These are phyloP conservation scores for Thelephora terrestris DNA, from an alignment of 1,284 basidiomycete genomes.

Conservation along the genomic window DNA sequence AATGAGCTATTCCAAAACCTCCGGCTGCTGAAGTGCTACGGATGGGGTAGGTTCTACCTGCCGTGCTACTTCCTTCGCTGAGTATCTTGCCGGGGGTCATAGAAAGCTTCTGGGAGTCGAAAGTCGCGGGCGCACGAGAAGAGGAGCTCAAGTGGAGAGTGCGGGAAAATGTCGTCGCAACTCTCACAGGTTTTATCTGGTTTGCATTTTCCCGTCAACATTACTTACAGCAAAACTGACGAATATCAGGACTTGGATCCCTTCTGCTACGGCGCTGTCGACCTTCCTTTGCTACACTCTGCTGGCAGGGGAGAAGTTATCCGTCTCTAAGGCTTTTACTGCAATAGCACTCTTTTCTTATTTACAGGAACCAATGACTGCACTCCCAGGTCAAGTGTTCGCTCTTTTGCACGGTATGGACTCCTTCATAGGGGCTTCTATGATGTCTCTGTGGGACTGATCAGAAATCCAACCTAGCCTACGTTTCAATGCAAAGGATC, in stretches of 20 bases:
- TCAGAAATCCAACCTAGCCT: constrained; percentile 30
- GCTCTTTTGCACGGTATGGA: constrained; percentile 48
- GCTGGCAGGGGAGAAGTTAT: constrained; percentile 44
- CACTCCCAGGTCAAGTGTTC: constrained; percentile 51
- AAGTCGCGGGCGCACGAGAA: constrained; percentile 41
- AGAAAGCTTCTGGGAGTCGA: constrained; percentile 33
- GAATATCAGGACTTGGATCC: constrained; percentile 51
- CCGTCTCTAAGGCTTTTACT: constrained; percentile 62
- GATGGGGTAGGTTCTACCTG: constrained; percentile 41
- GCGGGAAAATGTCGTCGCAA: constrained; percentile 49
- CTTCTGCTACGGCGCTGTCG: constrained; percentile 52
- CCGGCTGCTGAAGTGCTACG: constrained; percentile 62
- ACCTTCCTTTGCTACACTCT: constrained; percentile 59
- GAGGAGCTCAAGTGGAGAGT: constrained; percentile 53
- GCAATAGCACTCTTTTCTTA: constrained; percentile 56
- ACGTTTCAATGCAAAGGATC: constrained; percentile 64
- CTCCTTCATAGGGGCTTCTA: neutral
- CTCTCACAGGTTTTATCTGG: constrained; percentile 56
- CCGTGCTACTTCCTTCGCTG: neutral
- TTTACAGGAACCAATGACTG: constrained; percentile 55
- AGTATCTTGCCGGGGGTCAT: neutral
- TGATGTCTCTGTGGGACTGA: neutral
- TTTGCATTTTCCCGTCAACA: constrained; percentile 14
- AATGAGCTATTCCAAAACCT: constrained; percentile 74
- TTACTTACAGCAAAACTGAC: neutral